Evolutionary conservation across 148 eudicot species (phyloP).

Genomic region (Camellia sinensis): DNA sequence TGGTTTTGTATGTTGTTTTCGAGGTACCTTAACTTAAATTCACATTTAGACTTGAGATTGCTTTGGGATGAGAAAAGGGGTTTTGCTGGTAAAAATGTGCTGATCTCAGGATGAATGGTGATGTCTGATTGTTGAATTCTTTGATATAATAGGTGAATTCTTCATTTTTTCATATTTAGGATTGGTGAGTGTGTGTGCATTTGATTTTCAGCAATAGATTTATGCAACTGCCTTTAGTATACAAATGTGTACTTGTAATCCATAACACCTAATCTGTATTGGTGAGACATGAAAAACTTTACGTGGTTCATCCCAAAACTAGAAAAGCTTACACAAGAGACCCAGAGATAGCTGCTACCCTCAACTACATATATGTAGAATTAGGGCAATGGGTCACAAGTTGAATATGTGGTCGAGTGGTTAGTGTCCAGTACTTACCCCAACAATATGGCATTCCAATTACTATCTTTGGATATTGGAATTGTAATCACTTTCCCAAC

Average conservation of each 20-base stretch:
- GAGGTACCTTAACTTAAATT: neutral
- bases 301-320: too few species aligned
- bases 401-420: too few species aligned
- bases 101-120: constrained; percentile 9
- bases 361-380: too few species aligned
- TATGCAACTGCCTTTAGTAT: neutral
- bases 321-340: too few species aligned
- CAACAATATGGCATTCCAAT: neutral
- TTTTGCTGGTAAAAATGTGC: neutral
- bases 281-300: too few species aligned
- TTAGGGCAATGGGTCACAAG: too few species aligned
- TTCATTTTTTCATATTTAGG: neutral
- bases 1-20: neutral
- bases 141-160: neutral
- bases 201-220: neutral
- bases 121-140: neutral
- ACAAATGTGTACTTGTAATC: neutral
- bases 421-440: too few species aligned
- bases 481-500: neutral
- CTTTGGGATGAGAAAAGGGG: too few species aligned
- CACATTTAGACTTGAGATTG: neutral
- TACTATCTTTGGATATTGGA: neutral
- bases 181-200: neutral
- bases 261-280: too few species aligned
- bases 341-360: too few species aligned